Base-by-base conservation (phyloP, 2,329 filamentous ascomycete species). In the Aspergillus flavus region DNA sequence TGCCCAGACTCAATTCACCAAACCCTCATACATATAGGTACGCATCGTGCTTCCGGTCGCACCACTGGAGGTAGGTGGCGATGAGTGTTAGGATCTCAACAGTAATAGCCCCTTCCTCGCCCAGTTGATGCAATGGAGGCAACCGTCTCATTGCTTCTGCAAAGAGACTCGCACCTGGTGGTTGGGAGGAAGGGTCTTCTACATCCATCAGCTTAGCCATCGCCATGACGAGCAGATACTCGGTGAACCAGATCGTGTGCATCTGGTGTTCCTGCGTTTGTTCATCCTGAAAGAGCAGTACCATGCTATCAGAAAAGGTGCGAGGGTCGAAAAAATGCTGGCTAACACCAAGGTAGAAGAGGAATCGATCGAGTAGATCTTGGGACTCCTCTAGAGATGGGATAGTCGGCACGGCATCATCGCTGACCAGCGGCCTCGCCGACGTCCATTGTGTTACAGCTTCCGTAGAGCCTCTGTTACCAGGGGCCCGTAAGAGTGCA, bases 191-290 rank as follows among this genome's bases (percentile, higher is more conserved):
- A n/a, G 68, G 68, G 39, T 64, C n/a, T 46, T 66, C 60, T 6
- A 67, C 66, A 52, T 71, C 68, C 61, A 71, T 71, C 3, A 71
- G 64, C 32, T 68, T 70, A 21, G 66, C 68, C 68, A 71, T 71
- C 11, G 68, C 69, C 69, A 71, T 71, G 21, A 71, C 69, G 9
- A 71, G 61, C 9, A 71, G 62, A 56, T 71, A 71, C 57, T 71
- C 65, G 3, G 66, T 65, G 30, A 65, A 71, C 68, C 68, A 70
- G 9, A 56, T 59, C 1, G 63, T 64, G n/a, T 19, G 32, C 52
- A 62, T 65, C 23, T 69, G 65, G 6, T 57, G 23, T 30, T 68
- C 55, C 16, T 56, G 61, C 2, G 55, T 62, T 19, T 64, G 56
- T 6, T 46, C 39, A 28, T n/a, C 54, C 14, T 69, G 67, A 53